Percentiles rank a stretch among this genome's conserved stretches.
phyloP scores from a whole-genome alignment of 129 eudicot genomes.

The Centella asiatica region DNA sequence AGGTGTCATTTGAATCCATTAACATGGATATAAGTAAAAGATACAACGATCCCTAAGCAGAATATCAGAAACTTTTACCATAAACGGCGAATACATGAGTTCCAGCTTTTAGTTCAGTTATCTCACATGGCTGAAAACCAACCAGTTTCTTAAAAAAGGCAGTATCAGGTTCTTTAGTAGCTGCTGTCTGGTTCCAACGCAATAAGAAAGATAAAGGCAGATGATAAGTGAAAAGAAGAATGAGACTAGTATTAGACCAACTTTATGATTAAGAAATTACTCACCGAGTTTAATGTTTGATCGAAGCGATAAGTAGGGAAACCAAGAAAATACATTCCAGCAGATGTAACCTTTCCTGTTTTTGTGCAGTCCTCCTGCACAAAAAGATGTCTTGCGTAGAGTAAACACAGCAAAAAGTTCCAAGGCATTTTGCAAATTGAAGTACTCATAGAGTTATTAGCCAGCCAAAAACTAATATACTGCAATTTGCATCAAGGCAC shows the following conservation, averaged over 20 bases:
- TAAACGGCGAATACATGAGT: constrained; percentile 86
- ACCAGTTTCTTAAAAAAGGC: constrained; percentile 85
- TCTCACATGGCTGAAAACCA: constrained; percentile 96
- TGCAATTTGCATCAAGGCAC: too few relatives aligned
- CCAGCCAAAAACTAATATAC: not conserved
- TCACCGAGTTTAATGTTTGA: constrained; percentile 57
- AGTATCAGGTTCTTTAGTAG: constrained; percentile 79
- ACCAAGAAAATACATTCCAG: constrained; percentile 98
- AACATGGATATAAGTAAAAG: not conserved
- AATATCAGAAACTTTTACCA: constrained; percentile 27
- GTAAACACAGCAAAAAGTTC: not conserved
- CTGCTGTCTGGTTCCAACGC: constrained; percentile 44
- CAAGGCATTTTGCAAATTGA: not conserved
- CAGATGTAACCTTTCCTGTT: constrained; percentile 81
- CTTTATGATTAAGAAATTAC: constrained; percentile 13
- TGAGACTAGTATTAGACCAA: not conserved
- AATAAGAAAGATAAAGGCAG: constrained; percentile 14
- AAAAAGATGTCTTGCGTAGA: constrained; percentile 2
- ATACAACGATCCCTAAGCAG: not conserved
- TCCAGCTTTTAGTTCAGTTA: constrained; percentile 83
- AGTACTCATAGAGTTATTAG: not conserved
- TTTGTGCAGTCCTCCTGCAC: constrained; percentile 81
- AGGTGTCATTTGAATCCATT: not conserved
- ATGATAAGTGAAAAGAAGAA: not conserved
- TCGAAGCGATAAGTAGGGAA: constrained; percentile 87